A percentile compares a stretch with the other conserved stretches of the same genome.
These are phyloP conservation scores for Lactarius pseudohatsudake DNA, from an alignment of 768 basidiomycete species.

Conservation along the genomic window DNA sequence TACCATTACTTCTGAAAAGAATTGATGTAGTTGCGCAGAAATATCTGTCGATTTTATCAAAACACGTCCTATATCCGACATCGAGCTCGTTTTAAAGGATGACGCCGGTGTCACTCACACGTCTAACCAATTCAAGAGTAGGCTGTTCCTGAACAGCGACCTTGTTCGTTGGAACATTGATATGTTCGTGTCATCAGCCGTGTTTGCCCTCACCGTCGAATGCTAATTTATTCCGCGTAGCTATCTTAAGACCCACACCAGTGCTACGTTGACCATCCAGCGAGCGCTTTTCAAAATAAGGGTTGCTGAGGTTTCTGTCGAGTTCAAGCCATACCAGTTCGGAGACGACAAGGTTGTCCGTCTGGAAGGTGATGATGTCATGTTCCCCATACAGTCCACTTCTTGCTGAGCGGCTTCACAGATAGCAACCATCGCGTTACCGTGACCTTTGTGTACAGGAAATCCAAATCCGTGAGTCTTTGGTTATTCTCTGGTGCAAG, in stretches of 20 bases:
- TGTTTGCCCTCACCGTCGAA: neutral
- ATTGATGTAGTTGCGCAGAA: neutral
- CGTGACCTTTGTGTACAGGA: neutral
- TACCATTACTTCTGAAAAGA: rapidly evolving
- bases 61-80: neutral
- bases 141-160: too few species aligned
- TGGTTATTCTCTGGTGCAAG: neutral
- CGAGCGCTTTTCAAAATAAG: neutral
- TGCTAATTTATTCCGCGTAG: neutral
- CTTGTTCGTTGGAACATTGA: neutral
- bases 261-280: neutral
- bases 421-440: neutral
- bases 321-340: neutral
- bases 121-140: neutral
- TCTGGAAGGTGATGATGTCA: neutral
- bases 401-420: neutral
- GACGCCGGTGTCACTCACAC: neutral
- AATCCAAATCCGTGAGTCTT: neutral
- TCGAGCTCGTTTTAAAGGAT: neutral
- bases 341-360: neutral
- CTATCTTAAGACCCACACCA: too few species aligned
- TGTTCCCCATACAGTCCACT: neutral
- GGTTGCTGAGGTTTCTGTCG: neutral
- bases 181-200: neutral
- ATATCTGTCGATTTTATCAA: neutral